A percentile compares a stretch with the other conserved stretches of the same genome.
These are phyloP conservation scores for Akanthomyces muscarius DNA, from an alignment of 2,329 filamentous ascomycete genomes.

Conservation along the genomic window DNA sequence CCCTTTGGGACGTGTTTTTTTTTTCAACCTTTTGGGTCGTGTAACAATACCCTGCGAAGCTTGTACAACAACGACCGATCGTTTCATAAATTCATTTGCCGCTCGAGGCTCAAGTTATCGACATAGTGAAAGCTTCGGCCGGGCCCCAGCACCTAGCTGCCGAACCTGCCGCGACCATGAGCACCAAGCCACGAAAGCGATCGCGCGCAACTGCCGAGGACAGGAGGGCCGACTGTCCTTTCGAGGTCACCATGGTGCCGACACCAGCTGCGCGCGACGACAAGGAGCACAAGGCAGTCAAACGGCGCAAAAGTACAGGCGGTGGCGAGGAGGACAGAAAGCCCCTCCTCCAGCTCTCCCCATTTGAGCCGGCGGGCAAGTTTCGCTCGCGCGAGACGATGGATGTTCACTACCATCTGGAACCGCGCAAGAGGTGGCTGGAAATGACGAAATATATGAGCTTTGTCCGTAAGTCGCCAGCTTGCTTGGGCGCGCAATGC, in stretches of 20 bases:
- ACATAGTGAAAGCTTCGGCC: not conserved
- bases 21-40: not conserved
- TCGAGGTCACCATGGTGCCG: conserved; percentile 36
- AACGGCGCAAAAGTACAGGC: conserved; percentile 46
- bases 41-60: not conserved
- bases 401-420: conserved; percentile 52
- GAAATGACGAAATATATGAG: conserved; percentile 60
- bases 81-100: not conserved
- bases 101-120: not conserved
- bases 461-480: conserved; percentile 50
- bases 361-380: conserved; percentile 50
- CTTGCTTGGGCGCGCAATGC: not conserved
- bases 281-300: conserved; percentile 26
- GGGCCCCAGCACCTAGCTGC: not conserved
- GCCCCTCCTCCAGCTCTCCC: conserved; percentile 48
- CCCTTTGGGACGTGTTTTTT: not conserved
- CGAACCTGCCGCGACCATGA: conserved; percentile 21
- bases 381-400: conserved; percentile 52
- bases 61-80: not conserved
- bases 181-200: conserved; percentile 44
- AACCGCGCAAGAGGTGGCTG: conserved; percentile 50
- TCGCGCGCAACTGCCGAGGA: conserved; percentile 47
- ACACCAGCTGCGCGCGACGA: not conserved
- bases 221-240: conserved; percentile 54
- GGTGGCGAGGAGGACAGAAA: conserved; percentile 41